Evolutionary conservation across 345 rosid species (phyloP).

Genomic region (Dipteronia dyeriana): DNA sequence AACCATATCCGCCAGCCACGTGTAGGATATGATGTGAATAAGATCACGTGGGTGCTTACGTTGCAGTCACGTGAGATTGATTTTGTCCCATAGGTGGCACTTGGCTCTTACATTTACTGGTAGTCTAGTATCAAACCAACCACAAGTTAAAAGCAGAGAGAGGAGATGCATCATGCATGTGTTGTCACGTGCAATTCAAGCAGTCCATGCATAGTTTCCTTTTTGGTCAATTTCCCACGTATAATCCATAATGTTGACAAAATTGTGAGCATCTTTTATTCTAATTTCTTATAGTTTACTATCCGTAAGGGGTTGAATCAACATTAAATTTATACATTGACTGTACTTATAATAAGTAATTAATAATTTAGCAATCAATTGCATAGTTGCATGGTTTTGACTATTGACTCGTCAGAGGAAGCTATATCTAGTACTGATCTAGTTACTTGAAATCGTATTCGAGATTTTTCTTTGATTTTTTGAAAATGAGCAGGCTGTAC

Average conservation of each 20-base stretch:
- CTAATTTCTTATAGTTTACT: not conserved
- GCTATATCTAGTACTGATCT: not conserved
- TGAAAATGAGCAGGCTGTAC: too few relatives aligned
- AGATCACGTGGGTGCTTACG: conserved; percentile 11
- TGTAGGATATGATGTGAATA: not conserved
- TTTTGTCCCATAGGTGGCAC: not conserved
- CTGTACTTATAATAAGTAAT: not conserved
- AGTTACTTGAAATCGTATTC: not conserved
- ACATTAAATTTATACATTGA: not conserved
- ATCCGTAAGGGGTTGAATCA: not conserved
- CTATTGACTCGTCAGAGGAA: not conserved
- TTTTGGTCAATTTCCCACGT: not conserved
- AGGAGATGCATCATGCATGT: conserved; percentile 16
- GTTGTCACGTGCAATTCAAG: conserved; percentile 38
- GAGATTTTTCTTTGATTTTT: too few relatives aligned
- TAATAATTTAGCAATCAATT: not conserved
- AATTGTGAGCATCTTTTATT: not conserved
- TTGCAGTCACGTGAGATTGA: conserved; percentile 21
- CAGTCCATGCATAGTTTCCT: conserved; percentile 17
- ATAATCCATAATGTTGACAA: conserved; percentile 13
- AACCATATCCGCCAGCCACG: not conserved
- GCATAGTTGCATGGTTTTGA: not conserved
- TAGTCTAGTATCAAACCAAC: not conserved
- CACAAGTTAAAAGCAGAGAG: not conserved
- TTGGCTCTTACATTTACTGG: not conserved